These are phyloP conservation scores for Aureobasidium musti DNA, from an alignment of 2,329 filamentous ascomycete genomes.

Conservation along the genomic window DNA sequence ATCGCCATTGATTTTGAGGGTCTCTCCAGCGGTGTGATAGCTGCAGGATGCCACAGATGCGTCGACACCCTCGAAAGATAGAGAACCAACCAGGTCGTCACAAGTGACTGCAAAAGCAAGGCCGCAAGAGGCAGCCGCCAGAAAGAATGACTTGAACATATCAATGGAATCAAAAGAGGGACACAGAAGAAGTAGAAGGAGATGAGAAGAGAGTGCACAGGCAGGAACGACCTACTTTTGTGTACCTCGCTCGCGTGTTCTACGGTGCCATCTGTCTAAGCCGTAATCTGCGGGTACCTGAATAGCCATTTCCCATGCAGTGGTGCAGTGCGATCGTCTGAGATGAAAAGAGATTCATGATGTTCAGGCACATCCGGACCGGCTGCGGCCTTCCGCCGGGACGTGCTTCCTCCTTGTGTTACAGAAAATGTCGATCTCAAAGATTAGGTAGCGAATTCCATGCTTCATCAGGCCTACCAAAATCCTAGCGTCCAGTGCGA, in stretches of 20 bases:
- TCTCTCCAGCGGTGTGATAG: conserved; percentile 15
- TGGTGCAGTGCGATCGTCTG: background rate
- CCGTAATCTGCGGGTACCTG: conserved; percentile 7
- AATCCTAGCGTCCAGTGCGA: background rate
- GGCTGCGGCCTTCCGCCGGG: conserved; percentile 8
- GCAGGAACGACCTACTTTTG: conserved; percentile 22
- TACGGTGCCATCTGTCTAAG: background rate
- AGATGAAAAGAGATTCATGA: conserved; percentile 19
- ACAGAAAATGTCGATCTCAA: conserved; percentile 26
- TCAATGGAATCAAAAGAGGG: background rate
- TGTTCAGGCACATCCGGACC: conserved; percentile 6
- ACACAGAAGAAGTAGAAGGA: background rate
- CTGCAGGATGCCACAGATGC: conserved; percentile 16
- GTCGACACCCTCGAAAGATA: conserved; percentile 15
- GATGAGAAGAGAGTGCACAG: background rate
- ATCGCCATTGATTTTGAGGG: conserved; percentile 20
- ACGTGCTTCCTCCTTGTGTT: conserved; percentile 24
- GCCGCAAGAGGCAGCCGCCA: conserved; percentile 12
- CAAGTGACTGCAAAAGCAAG: conserved; percentile 11
- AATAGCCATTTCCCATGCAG: conserved; percentile 10
- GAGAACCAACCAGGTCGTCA: conserved; percentile 2
- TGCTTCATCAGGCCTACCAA: background rate
- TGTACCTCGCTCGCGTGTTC: conserved; percentile 6
- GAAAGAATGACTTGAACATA: conserved; percentile 21
- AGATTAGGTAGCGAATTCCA: background rate